Conservation (phyloP, 2,329 filamentous ascomycete species). For the Botrytis porri region DNA sequence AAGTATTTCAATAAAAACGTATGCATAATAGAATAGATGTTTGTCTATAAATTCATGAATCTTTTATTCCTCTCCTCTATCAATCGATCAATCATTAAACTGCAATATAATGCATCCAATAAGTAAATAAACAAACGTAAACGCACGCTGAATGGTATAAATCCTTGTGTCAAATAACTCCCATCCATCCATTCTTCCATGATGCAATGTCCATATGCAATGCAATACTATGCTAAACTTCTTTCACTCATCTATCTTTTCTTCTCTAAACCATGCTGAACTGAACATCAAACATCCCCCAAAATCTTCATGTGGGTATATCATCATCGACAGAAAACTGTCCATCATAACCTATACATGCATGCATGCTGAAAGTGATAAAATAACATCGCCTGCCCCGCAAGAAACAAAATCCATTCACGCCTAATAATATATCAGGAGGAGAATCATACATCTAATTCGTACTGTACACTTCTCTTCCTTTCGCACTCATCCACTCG, state of each 20-base stretch:
- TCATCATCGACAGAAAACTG: not conserved
- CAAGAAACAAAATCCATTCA: not conserved
- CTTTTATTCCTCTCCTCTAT: not conserved
- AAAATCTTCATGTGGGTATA: not conserved
- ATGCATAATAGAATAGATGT: not conserved
- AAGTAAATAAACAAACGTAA: not conserved
- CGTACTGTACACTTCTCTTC: not conserved
- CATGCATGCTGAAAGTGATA: not conserved
- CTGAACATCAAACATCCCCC: not conserved
- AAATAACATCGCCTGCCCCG: not conserved
- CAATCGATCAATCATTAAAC: conserved; percentile 7
- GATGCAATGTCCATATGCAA: conserved; percentile 6
- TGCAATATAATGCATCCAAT: not conserved
- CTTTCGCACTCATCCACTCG: too few species aligned
- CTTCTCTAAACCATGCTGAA: not conserved
- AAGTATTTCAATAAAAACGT: not conserved
- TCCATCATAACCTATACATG: not conserved
- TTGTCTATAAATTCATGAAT: not conserved
- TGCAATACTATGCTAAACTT: not conserved
- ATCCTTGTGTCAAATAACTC: not conserved
- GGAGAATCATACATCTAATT: not conserved
- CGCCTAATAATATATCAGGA: not conserved
- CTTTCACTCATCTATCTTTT: not conserved
- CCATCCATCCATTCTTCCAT: not conserved
- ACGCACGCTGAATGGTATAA: conserved; percentile 1